Percentiles rank a stretch among this genome's conserved stretches.
These are phyloP conservation scores for Lepidium aucheri DNA, from an alignment of 345 rosid species.

Conservation along the genomic window DNA sequence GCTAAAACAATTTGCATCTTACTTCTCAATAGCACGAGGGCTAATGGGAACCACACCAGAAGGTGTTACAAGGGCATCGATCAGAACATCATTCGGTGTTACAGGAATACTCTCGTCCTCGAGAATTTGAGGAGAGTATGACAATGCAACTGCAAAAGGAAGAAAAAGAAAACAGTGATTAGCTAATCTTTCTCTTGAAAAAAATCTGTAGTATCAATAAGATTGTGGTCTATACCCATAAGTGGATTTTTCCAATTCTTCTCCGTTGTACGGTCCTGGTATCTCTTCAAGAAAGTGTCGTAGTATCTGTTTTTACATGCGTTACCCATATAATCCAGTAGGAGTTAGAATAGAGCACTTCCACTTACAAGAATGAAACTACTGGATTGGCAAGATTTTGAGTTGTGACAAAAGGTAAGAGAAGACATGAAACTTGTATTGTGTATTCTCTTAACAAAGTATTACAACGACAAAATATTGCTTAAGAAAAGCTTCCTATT, in stretches of 20 bases:
- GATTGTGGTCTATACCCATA: slow-evolving; percentile 37
- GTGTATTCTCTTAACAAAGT: neutral
- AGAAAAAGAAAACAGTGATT: neutral
- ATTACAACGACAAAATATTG: neutral
- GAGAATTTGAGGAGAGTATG: slow-evolving; percentile 76
- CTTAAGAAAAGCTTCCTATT: neutral
- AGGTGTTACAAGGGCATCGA: slow-evolving; percentile 77
- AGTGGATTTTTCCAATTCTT: slow-evolving; percentile 72
- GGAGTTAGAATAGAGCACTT: neutral
- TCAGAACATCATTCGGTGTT: slow-evolving; percentile 49
- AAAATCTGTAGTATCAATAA: neutral
- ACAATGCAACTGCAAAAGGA: slow-evolving; percentile 66
- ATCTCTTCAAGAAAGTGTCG: slow-evolving; percentile 70
- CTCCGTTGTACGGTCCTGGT: slow-evolving; percentile 61
- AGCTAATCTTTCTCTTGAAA: neutral
- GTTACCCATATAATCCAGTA: slow-evolving; percentile 14
- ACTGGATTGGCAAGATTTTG: neutral
- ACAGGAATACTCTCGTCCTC: slow-evolving; percentile 62
- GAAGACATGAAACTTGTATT: neutral
- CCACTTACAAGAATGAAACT: neutral
- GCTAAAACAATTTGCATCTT: neutral
- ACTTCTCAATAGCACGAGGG: slow-evolving; percentile 62
- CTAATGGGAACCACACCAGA: slow-evolving; percentile 58
- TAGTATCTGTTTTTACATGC: slow-evolving; percentile 45
- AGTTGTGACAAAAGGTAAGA: neutral